These are phyloP conservation scores for Populus nigra DNA, from an alignment of 345 rosid species.

Conservation along the genomic window DNA sequence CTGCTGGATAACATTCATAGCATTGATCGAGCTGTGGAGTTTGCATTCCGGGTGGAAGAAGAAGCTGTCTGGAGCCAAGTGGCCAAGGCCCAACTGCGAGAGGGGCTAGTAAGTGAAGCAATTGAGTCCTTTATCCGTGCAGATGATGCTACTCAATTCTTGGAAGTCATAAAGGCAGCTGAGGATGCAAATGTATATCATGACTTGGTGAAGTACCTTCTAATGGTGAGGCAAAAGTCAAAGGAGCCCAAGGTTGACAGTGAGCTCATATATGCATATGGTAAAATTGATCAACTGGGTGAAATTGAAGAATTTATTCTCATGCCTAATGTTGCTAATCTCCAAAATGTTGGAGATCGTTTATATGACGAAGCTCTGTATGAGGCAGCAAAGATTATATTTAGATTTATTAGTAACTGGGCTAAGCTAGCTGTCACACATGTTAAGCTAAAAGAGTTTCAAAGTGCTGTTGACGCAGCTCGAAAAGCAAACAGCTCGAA, in stretches of 20 bases:
- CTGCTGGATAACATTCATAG: conserved; percentile 62
- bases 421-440: conserved; percentile 91
- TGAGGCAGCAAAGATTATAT: conserved; percentile 92
- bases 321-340: conserved; percentile 96
- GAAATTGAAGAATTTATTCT: conserved; percentile 92
- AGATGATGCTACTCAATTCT: conserved; percentile 73
- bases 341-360: conserved; percentile 89
- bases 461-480: conserved; percentile 98
- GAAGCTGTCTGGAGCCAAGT: conserved; percentile 98
- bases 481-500: conserved; percentile 95
- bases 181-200: conserved; percentile 74
- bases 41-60: conserved; percentile 95
- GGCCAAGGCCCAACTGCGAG: conserved; percentile 86
- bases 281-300: conserved; percentile 74
- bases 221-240: conserved; percentile 95
- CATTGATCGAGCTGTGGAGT: conserved; percentile 88
- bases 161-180: conserved; percentile 69
- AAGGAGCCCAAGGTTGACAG: conserved; percentile 95
- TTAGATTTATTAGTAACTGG: conserved; percentile 93
- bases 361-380: conserved; percentile 76
- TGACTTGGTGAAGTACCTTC: conserved; percentile 86
- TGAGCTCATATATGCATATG: conserved; percentile 82
- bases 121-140: conserved; percentile 96
- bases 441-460: conserved; percentile 87
- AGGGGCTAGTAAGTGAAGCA: conserved; percentile 94